A percentile compares a stretch with the other conserved stretches of the same genome.
Conservation (phyloP, 2,329 filamentous ascomycete species). For the Rhinocladiella mackenziei region DNA sequence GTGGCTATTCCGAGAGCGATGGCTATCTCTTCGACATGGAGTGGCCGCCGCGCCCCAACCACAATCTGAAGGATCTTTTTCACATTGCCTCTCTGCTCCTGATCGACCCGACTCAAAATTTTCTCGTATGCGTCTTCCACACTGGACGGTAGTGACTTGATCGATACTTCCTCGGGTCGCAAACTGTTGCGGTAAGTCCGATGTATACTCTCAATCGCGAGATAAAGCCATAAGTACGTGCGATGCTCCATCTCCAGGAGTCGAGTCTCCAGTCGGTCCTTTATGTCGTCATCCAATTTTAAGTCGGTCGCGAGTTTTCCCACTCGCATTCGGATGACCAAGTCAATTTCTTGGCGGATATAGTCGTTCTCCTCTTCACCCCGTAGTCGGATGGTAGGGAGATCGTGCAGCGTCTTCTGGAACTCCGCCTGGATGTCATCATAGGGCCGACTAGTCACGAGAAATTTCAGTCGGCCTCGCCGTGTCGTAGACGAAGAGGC, state of each 20-base stretch:
- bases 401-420: slow-evolving; percentile 11
- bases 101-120: slow-evolving; percentile 23
- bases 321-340: slow-evolving; percentile 25
- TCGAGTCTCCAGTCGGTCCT: slow-evolving; percentile 8
- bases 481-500: background rate
- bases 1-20: slow-evolving; percentile 25
- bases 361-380: slow-evolving; percentile 27
- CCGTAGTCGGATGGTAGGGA: slow-evolving; percentile 20
- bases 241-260: slow-evolving; percentile 30
- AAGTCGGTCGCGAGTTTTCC: slow-evolving; percentile 11
- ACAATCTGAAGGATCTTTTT: slow-evolving; percentile 30
- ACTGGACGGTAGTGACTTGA: slow-evolving; percentile 24
- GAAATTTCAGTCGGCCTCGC: slow-evolving; percentile 25
- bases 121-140: slow-evolving; percentile 33
- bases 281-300: slow-evolving; percentile 1
- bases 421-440: slow-evolving; percentile 26
- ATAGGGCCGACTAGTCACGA: slow-evolving; percentile 35
- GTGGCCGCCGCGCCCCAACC: slow-evolving; percentile 29
- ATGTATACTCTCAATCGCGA: slow-evolving; percentile 28
- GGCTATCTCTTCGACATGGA: slow-evolving; percentile 30
- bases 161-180: slow-evolving; percentile 12
- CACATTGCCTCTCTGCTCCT: slow-evolving; percentile 8
- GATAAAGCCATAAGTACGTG: slow-evolving; percentile 33
- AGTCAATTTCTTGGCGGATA: slow-evolving; percentile 28
- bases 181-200: slow-evolving; percentile 14